Evolutionary conservation across 1,139 yeast genomes (phyloP), one percentile per base, ranked within the genome.

Genomic region (Sugiyamaella japonica): DNA sequence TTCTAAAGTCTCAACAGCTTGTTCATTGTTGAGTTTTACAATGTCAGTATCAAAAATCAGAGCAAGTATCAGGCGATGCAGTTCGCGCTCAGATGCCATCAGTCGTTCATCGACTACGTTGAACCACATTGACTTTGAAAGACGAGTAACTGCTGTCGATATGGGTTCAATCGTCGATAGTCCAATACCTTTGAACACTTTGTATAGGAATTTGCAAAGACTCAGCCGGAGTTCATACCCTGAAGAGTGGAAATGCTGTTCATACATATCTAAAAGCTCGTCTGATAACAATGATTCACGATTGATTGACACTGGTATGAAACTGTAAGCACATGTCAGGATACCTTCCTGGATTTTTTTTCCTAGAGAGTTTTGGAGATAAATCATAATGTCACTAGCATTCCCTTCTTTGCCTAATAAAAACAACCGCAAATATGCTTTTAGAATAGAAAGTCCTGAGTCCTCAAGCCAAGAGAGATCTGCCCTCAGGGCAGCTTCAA

Each of bases 61-160:
- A 13, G 77, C 72, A 28, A 89, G 82, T 32, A 86, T 73, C 0
- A 67, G 58, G 15, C 80, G 65, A 60, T 89, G 97, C 40, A 89
- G 73, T 9, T 76, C 76, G 55, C 83, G 79, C 61, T 89, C 95
- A 54, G 80, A 80, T 53, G 89, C 74, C 46, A 84, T 80, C 52
- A 89, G 73, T 54, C 95, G 74, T 9, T 83, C 84, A 1, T 80
- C 76, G n/a, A 76, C 76, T 20, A 89, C 65, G 25, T 77, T 77
- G 6, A 72, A 72, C 95, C 96, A 88, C 17, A 85, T 73, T 0
- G 53, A 32, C 38, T 52, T 17, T 20, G 45, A 31, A 15, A 53
- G 45, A 16, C 25, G 25, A 20, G 15, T 29, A n/a, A 29, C 23
- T 6, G 40, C 9, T 23, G 29, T 39, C 13, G 25, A 41, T 13